Base-by-base conservation (phyloP, 352 stramenopile species). In the Lagenidium giganteum region DNA sequence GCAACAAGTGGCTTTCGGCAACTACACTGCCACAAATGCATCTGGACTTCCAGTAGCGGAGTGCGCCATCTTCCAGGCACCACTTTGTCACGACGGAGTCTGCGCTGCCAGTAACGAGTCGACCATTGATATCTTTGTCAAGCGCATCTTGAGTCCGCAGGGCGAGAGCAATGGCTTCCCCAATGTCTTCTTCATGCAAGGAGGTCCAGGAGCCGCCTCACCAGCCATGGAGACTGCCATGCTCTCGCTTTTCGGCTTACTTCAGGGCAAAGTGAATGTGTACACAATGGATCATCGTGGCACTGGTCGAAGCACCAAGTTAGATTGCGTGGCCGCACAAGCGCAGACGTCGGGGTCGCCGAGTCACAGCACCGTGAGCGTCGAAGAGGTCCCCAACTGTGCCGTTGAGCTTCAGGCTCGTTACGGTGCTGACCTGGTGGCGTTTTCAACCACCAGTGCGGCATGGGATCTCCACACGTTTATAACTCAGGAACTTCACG, bases 391-490 rank as follows among this genome's bases (percentile, higher is more conserved):
- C 2, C 36, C 60, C 12, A 50, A 35, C 3, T 82, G 69, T 42
- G 50, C 59, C 12, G 21, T 70, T 35, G 67, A 62, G 3, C 38
- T 83, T 9, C 44, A 66, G 17, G 27, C 13, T 26, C 65, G 71
- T 16, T 72, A 72, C 33, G 64, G 64, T 5, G 4, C 26, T 48
- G 36, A 71, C 21, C 43, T 82, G 18, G 34, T 54, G 4, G 61
- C 63, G 2, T 82, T 74, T 34, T 82, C 66, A 2, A 54, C 63
- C 32, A 83, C 67, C 6, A 80, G 52, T 14, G 70, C 61, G 9
- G 66, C 62, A 0, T 64, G n/a, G 4, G 62, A 78, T 22, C 12
- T 78, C 3, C 33, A 57, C 3, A 67, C 51, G 0, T 65, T 70
- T 31, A 73, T 21, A 26, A 54, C 29, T 73, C 34, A 32, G 43